Conservation (phyloP, 345 rosid species). For the Brassica nigra region DNA sequence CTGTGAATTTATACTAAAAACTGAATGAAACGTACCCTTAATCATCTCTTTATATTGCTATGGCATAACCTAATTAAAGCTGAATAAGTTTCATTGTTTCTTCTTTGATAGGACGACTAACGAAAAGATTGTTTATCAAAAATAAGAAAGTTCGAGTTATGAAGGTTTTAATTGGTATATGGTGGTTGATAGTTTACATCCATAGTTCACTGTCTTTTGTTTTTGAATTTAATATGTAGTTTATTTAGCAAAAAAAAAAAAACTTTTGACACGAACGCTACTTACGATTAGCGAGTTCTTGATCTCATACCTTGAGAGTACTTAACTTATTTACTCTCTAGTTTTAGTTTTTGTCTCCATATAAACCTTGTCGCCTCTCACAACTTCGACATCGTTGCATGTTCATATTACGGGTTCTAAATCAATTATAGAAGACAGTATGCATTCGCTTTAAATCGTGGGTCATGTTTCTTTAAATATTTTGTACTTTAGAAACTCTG, state of each 20-base stretch:
- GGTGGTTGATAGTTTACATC: slow-evolving; percentile 28
- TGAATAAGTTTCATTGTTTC: neutral
- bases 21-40: slow-evolving; percentile 13
- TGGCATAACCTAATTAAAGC: slow-evolving; percentile 1
- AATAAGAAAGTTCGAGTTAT: neutral
- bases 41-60: neutral
- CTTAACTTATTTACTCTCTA: neutral
- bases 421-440: neutral
- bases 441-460: neutral
- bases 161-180: slow-evolving; percentile 2
- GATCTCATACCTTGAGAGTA: neutral
- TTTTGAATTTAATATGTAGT: neutral
- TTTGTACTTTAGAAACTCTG: neutral
- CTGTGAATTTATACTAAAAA: neutral
- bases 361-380: neutral
- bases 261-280: neutral
- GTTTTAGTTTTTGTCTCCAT: neutral
- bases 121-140: neutral
- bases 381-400: neutral
- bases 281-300: neutral
- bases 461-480: slow-evolving; percentile 2
- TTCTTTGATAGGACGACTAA: neutral
- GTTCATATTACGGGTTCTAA: neutral
- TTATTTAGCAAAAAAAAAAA: neutral
- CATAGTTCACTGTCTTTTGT: neutral